Conservation (phyloP, 2,329 filamentous ascomycete species). For the Fusarium sp. region DNA sequence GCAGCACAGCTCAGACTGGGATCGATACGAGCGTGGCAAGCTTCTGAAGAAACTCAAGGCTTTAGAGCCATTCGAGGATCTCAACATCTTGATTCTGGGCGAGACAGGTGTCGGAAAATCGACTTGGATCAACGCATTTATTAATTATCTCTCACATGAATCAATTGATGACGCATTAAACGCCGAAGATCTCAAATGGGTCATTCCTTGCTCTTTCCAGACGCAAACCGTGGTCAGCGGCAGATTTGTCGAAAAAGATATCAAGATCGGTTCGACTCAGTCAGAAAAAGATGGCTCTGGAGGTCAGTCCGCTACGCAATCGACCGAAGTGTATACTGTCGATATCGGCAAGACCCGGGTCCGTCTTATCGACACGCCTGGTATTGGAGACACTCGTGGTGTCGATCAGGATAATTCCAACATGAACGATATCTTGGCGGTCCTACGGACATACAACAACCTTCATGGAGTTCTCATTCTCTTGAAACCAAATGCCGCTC, state of each 20-base stretch:
- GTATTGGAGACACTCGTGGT: neutral
- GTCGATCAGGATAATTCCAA: slow-evolving; percentile 1
- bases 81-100: neutral
- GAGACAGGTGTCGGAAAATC: slow-evolving; percentile 65
- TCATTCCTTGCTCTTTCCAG: neutral
- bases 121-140: slow-evolving; percentile 64
- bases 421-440: neutral
- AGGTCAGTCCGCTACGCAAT: neutral
- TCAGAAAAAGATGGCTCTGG: neutral
- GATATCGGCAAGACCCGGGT: neutral
- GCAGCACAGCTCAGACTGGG: neutral
- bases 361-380: neutral
- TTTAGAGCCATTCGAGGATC: neutral
- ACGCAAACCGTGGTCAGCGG: neutral
- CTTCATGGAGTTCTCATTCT: neutral
- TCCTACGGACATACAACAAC: neutral
- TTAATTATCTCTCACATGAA: slow-evolving; percentile 60
- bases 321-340: neutral
- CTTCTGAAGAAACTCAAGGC: neutral
- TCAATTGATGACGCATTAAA: slow-evolving; percentile 2
- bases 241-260: neutral
- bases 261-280: neutral
- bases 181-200: neutral
- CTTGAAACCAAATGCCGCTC: neutral
- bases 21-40: neutral